Evolutionary conservation across 1,284 basidiomycete genomes (phyloP), one percentile per base, ranked within the genome.

Genomic region (Marasmius sp.): DNA sequence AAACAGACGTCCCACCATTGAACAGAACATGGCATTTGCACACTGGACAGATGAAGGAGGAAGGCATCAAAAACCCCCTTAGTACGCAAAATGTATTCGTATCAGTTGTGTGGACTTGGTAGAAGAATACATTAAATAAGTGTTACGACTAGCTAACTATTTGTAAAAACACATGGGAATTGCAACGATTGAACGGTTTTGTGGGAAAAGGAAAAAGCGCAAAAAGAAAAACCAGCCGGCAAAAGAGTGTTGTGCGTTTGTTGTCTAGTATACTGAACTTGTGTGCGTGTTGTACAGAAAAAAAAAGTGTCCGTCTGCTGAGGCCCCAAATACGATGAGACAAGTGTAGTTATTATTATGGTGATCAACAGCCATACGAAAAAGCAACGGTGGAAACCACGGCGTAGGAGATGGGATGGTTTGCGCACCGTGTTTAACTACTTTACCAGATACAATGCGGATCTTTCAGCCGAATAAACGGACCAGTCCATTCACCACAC

Each of bases 1-100:
- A 55, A 72, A 78, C 9, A 84, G 80, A 59, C 81, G 82, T 41
- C 86, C 89, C 2, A 92, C 90, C 12, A 77, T 92, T 52, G 90
- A 91, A 71, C 90, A 92, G 75, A 90, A 89, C 68, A 89, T 91
- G 86, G 91, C 89, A 6, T 92, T 91, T 66, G 88, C 87, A 43
- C 87, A 20, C 34, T 54, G 52, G 52, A 62, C 41, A 39, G 53
- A 54, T n/a, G 50, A 55, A 37, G 43, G 38, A 57, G 37, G 18
- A 48, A 49, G 36, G 22, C 27, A 45, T 34, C 10, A 48, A 34
- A 47, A 48, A 34, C 12, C 16, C 43, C 27, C 27, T 27, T 27
- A 27, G 56, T 11, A 52, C 33, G n/a, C 27, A 14, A 34, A 27
- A 22, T 58, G n/a, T 20, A 53, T 36, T 34, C 55, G 20, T 50